phyloP scores from a whole-genome alignment of 805 yeast genomes.

The Kregervanrija pseudodelftensis region DNA sequence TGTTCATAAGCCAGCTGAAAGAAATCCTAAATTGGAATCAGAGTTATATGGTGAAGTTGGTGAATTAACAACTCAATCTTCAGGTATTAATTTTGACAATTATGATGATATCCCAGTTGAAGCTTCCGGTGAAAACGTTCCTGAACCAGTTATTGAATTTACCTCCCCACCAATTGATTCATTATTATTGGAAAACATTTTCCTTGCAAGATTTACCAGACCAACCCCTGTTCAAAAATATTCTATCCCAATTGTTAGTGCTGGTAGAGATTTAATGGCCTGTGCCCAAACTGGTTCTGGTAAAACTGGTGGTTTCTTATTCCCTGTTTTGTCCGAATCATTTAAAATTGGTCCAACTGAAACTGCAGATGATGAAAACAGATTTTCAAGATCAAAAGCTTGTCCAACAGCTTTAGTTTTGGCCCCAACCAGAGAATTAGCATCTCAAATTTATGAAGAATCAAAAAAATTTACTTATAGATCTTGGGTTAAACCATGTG shows the following conservation, averaged over 20 bases:
- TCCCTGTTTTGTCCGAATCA: conserved; percentile 93
- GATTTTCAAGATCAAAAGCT: conserved; percentile 66
- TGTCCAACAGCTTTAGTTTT: conserved; percentile 90
- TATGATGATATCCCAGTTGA: conserved; percentile 99
- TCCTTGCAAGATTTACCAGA: conserved; percentile 80
- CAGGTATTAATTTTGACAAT: conserved; percentile 98
- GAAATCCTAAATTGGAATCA: conserved; percentile 60
- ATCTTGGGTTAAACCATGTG: conserved; percentile 97
- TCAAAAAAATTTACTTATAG: conserved; percentile 93
- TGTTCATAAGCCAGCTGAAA: conserved; percentile 75
- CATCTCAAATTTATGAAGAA: conserved; percentile 93
- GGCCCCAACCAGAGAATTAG: conserved; percentile 99
- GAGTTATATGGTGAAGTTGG: conserved; percentile 79
- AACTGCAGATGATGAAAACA: conserved; percentile 34
- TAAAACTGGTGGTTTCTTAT: conserved; percentile 98
- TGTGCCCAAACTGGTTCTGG: conserved; percentile 99
- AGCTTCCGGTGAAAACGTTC: conserved; percentile 91
- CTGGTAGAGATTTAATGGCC: conserved; percentile 75
- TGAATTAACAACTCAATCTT: conserved; percentile 72
- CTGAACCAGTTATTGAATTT: conserved; percentile 85
- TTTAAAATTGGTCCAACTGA: conserved; percentile 82
- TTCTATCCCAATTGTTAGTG: conserved; percentile 68
- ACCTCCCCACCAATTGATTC: conserved; percentile 88
- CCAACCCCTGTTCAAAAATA: conserved; percentile 98
- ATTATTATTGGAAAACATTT: conserved; percentile 79